Evolutionary conservation across 352 stramenopile species (phyloP).

Genomic region (Pythium aphanidermatum): DNA sequence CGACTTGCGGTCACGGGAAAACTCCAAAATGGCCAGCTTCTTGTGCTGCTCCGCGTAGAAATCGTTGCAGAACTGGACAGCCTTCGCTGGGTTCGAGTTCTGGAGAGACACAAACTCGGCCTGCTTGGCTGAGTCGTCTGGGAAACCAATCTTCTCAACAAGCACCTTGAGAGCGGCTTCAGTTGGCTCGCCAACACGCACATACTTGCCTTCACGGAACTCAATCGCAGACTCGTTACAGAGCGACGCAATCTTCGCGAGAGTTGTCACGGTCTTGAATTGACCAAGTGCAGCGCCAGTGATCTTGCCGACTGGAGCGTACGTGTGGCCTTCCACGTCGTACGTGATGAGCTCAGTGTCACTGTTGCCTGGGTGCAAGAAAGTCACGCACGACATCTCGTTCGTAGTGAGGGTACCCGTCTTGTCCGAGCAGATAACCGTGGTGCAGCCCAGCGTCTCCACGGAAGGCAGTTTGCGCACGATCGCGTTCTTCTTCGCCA

Average conservation of each 20-base stretch:
- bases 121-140: slow-evolving; percentile 52
- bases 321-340: slow-evolving; percentile 92
- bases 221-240: slow-evolving; percentile 97
- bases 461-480: slow-evolving; percentile 97
- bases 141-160: slow-evolving; percentile 93
- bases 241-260: slow-evolving; percentile 90
- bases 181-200: slow-evolving; percentile 94
- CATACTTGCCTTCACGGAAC: slow-evolving; percentile 84
- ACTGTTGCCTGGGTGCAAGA: slow-evolving; percentile 53
- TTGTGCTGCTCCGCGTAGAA: slow-evolving; percentile 77
- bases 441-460: slow-evolving; percentile 96
- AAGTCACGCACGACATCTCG: slow-evolving; percentile 93
- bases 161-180: slow-evolving; percentile 96
- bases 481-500: slow-evolving; percentile 98
- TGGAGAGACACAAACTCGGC: slow-evolving; percentile 54
- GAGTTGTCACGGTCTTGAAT: slow-evolving; percentile 73
- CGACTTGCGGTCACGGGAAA: slow-evolving; percentile 96
- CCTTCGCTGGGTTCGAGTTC: slow-evolving; percentile 53
- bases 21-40: slow-evolving; percentile 94
- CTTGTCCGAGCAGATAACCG: slow-evolving; percentile 93
- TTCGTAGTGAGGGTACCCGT: slow-evolving; percentile 97
- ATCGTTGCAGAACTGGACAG: slow-evolving; percentile 82
- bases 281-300: slow-evolving; percentile 37
- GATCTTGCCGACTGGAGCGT: slow-evolving; percentile 84
- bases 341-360: slow-evolving; percentile 87